These are phyloP conservation scores for Arachis monticola DNA, from an alignment of 331 rosid genomes.

Conservation along the genomic window DNA sequence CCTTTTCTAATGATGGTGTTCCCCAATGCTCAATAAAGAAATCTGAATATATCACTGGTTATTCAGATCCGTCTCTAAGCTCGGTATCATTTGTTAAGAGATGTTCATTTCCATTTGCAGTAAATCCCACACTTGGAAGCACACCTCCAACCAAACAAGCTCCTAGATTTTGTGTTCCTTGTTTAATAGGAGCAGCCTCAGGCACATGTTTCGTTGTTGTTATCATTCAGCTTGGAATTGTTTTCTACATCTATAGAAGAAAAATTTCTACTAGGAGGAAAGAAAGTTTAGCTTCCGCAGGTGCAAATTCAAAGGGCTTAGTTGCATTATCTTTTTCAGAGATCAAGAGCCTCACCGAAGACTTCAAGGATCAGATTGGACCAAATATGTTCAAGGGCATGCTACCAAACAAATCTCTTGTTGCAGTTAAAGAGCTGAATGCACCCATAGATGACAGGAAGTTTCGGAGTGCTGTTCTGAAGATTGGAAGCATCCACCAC, in stretches of 20 bases:
- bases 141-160: conserved; percentile 44
- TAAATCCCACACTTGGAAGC: conserved; percentile 47
- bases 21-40: conserved; percentile 65
- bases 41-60: conserved; percentile 67
- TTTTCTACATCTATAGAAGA: conserved; percentile 57
- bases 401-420: conserved; percentile 50
- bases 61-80: conserved; percentile 63
- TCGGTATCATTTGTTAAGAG: conserved; percentile 72
- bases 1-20: conserved; percentile 72
- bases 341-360: conserved; percentile 62
- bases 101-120: conserved; percentile 80
- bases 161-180: conserved; percentile 54
- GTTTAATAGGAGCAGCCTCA: conserved; percentile 66
- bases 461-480: conserved; percentile 62
- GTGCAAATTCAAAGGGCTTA: conserved; percentile 58
- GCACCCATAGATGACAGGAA: conserved; percentile 66
- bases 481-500: conserved; percentile 74
- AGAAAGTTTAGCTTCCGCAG: conserved; percentile 47
- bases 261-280: conserved; percentile 45
- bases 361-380: conserved; percentile 65
- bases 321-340: conserved; percentile 61
- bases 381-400: conserved; percentile 65
- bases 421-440: conserved; percentile 61
- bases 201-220: conserved; percentile 57
- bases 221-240: conserved; percentile 62